These are phyloP conservation scores for Aspergillus sclerotialis DNA, from an alignment of 2,329 filamentous ascomycete species.

Conservation along the genomic window DNA sequence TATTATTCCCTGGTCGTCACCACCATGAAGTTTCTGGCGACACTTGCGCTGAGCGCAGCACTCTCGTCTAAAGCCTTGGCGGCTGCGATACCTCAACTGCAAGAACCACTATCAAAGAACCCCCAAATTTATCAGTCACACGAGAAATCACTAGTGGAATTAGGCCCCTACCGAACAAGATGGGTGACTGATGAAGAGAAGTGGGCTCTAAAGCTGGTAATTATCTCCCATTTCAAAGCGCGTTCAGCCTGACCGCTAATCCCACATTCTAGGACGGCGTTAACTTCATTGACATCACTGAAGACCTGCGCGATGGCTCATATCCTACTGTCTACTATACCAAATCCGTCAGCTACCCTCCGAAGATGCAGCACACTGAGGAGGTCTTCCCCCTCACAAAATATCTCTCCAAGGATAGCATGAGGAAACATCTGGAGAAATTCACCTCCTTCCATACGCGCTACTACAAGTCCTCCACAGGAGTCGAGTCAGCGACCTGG, in stretches of 20 bases:
- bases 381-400: conserved; percentile 61
- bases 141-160: conserved; percentile 72
- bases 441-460: conserved; percentile 54
- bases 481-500: conserved; percentile 82
- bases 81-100: conserved; percentile 24
- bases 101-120: conserved; percentile 17
- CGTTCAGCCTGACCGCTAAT: not conserved
- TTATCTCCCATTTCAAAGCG: conserved; percentile 18
- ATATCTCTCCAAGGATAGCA: conserved; percentile 65
- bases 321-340: conserved; percentile 40
- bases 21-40: conserved; percentile 30
- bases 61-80: conserved; percentile 25
- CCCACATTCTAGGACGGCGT: conserved; percentile 57
- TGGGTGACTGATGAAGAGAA: conserved; percentile 95
- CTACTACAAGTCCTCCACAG: conserved; percentile 56
- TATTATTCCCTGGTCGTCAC: too few species aligned
- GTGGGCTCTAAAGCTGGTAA: conserved; percentile 78
- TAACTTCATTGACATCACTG: conserved; percentile 93
- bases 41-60: conserved; percentile 29
- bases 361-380: conserved; percentile 57
- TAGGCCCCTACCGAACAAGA: conserved; percentile 71
- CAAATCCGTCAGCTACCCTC: conserved; percentile 56
- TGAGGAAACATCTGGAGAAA: conserved; percentile 69
- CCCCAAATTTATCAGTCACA: conserved; percentile 18
- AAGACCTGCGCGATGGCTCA: conserved; percentile 53